Conservation (phyloP, 1,284 basidiomycete genomes). For the Heterobasidion annosum region DNA sequence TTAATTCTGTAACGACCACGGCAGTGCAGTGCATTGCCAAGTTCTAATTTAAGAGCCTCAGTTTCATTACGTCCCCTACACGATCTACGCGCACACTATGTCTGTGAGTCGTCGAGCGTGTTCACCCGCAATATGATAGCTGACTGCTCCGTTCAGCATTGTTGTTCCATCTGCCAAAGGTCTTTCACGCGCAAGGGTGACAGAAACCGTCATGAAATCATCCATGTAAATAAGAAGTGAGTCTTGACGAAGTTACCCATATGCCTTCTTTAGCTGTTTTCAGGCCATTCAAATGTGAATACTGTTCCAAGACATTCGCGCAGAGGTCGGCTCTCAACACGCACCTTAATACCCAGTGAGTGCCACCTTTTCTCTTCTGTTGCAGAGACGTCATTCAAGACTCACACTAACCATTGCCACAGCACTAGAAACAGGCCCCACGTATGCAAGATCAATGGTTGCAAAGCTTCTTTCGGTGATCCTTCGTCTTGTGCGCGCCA, state of each 20-base stretch:
- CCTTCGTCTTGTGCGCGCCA: constrained; percentile 58
- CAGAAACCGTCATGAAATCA: constrained; percentile 35
- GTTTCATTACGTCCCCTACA: neutral
- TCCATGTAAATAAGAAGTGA: constrained; percentile 40
- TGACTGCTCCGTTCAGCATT: neutral
- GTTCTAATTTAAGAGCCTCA: neutral
- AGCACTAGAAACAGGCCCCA: constrained; percentile 47
- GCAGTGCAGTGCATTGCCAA: constrained; percentile 13
- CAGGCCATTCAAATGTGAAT: constrained; percentile 36
- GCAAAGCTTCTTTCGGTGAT: constrained; percentile 44
- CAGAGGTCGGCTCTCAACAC: constrained; percentile 48
- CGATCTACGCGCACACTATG: neutral
- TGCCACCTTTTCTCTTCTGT: neutral
- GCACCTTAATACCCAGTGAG: constrained; percentile 53
- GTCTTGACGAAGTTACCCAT: constrained; percentile 5
- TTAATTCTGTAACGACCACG: constrained; percentile 3
- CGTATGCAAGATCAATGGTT: constrained; percentile 30
- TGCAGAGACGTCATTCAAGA: neutral
- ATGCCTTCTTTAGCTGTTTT: neutral
- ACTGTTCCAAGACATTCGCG: constrained; percentile 41
- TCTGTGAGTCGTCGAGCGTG: neutral
- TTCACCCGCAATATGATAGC: neutral
- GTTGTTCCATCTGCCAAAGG: constrained; percentile 26
- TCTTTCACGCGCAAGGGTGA: constrained; percentile 43
- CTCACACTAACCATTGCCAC: neutral